Evolutionary conservation across 306 rosid species (phyloP).

Genomic region (Sindora glabra): DNA sequence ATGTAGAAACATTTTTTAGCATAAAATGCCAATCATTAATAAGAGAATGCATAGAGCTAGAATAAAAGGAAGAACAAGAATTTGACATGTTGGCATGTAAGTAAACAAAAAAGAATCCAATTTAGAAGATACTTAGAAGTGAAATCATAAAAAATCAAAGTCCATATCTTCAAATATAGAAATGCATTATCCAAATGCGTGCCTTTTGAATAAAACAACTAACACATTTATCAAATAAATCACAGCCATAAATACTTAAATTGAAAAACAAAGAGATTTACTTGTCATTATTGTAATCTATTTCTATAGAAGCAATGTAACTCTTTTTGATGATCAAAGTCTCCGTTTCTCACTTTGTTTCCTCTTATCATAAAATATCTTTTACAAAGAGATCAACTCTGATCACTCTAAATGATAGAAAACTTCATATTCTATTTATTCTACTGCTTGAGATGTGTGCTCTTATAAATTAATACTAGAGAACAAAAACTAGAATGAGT

Average conservation of each 20-base stretch:
- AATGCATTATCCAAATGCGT: too few species aligned
- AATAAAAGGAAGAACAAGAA: too few species aligned
- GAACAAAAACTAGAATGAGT: slow-evolving; percentile 26
- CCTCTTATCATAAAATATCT: slow-evolving; percentile 35
- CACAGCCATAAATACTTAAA: slow-evolving; percentile 3
- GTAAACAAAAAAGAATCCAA: not conserved
- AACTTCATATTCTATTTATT: not conserved
- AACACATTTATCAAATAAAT: slow-evolving; percentile 6
- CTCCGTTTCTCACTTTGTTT: not conserved
- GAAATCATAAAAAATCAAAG: not conserved
- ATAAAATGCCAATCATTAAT: not conserved
- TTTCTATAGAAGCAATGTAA: slow-evolving; percentile 18
- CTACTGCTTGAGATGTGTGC: slow-evolving; percentile 34
- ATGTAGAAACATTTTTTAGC: not conserved
- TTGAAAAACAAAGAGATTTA: slow-evolving; percentile 29
- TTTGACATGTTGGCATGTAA: too few species aligned
- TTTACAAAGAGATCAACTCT: slow-evolving; percentile 33
- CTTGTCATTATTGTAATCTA: slow-evolving; percentile 57
- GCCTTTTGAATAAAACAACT: too few species aligned
- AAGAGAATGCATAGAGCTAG: too few species aligned
- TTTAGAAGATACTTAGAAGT: not conserved
- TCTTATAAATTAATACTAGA: not conserved
- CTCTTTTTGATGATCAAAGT: slow-evolving; percentile 9
- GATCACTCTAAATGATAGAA: not conserved
- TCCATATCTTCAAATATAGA: slow-evolving; percentile 17